phyloP scores from a whole-genome alignment of 163 green algal genomes.

The Prototheca cutis region DNA sequence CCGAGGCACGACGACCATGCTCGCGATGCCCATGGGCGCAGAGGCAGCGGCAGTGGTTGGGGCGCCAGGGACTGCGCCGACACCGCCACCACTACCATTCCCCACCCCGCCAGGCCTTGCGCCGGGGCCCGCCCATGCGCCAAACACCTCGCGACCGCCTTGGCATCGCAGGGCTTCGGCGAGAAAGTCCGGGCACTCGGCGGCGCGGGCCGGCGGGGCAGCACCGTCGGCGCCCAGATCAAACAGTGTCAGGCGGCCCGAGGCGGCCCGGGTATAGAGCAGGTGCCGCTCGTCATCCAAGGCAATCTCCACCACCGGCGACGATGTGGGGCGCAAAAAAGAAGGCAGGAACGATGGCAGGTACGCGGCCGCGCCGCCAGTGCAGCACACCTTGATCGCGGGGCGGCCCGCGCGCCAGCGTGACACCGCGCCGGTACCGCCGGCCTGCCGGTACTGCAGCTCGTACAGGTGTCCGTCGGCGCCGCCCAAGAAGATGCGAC shows the following conservation, averaged over 20 bases:
- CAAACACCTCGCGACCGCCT: slow-evolving; percentile 8
- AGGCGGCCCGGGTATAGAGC: slow-evolving; percentile 66
- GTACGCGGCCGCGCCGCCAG: slow-evolving; percentile 42
- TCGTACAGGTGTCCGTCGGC: slow-evolving; percentile 89
- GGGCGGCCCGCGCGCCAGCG: slow-evolving; percentile 32
- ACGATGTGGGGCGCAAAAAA: slow-evolving; percentile 37
- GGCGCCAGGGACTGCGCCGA: no score
- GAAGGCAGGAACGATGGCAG: slow-evolving; percentile 68
- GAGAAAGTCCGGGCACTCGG: slow-evolving; percentile 58
- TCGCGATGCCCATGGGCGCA: slow-evolving; percentile 16
- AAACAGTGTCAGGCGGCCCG: slow-evolving; percentile 49
- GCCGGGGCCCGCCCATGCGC: slow-evolving; percentile 1
- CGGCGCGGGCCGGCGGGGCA: slow-evolving; percentile 37
- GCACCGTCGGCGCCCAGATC: slow-evolving; percentile 54
- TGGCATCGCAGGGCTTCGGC: slow-evolving; percentile 16
- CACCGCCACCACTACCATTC: no score
- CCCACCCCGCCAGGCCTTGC: no score
- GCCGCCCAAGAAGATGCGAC: slow-evolving; percentile 87
- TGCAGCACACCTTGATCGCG: slow-evolving; percentile 41
- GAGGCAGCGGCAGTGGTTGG: slow-evolving; percentile 41
- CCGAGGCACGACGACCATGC: slow-evolving; percentile 50
- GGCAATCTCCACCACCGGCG: slow-evolving; percentile 58
- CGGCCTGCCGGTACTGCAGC: slow-evolving; percentile 56
- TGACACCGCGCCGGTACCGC: slow-evolving; percentile 10
- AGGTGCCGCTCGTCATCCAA: slow-evolving; percentile 74